Evolutionary conservation across 768 basidiomycete species (phyloP).

Genomic region (Tricholoma flavovirens): DNA sequence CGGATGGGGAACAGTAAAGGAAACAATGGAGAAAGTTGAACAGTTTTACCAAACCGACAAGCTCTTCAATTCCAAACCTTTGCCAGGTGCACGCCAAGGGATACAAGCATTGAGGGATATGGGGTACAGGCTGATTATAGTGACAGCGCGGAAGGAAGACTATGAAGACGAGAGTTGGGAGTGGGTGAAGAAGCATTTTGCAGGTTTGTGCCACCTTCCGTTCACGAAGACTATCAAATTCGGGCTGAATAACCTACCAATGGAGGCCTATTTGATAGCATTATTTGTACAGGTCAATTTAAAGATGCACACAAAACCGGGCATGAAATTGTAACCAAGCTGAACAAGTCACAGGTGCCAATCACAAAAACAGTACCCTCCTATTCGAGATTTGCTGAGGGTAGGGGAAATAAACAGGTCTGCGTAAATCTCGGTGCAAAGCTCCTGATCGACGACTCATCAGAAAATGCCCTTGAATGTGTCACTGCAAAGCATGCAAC

Average conservation of each 20-base stretch:
- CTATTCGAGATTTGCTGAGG: not conserved
- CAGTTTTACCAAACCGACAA: conserved; percentile 51
- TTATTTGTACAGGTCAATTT: conserved; percentile 75
- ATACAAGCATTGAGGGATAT: conserved; percentile 47
- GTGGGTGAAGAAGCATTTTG: conserved; percentile 64
- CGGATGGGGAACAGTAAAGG: conserved; percentile 55
- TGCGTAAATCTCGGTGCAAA: conserved; percentile 58
- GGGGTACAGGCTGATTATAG: conserved; percentile 66
- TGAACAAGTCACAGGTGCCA: conserved; percentile 72
- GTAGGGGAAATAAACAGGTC: conserved; percentile 34
- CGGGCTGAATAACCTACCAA: not conserved
- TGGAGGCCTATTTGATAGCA: conserved; percentile 45
- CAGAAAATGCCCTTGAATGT: conserved; percentile 69
- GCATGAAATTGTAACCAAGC: conserved; percentile 44
- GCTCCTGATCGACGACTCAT: conserved; percentile 73
- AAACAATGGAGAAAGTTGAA: conserved; percentile 54
- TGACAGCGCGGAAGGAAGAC: conserved; percentile 64
- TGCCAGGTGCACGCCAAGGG: conserved; percentile 59
- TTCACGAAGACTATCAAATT: not conserved
- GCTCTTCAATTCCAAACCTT: conserved; percentile 43
- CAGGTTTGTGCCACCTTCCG: conserved; percentile 32
- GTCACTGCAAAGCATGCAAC: conserved; percentile 41
- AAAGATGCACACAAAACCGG: conserved; percentile 42
- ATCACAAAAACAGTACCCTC: conserved; percentile 6
- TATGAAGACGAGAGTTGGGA: conserved; percentile 53